Percentiles rank a stretch among this genome's conserved stretches.
These are phyloP conservation scores for Aspergillus sclerotioniger DNA, from an alignment of 495 filamentous ascomycete species.

Conservation along the genomic window DNA sequence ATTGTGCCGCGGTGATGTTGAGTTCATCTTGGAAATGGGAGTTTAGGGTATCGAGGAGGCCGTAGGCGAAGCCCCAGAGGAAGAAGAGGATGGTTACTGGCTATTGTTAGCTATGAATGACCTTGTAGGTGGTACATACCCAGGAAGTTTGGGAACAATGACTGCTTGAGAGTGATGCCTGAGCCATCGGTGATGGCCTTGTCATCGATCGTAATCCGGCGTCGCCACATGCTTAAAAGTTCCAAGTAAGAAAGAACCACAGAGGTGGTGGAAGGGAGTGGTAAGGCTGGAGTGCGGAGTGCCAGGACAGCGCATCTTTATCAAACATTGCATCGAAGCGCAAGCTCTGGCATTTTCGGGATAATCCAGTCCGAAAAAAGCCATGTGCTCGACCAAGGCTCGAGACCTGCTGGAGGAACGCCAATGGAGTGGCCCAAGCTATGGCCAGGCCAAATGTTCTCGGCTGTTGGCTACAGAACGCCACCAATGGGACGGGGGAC, in stretches of 20 bases:
- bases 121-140: constrained; percentile 4
- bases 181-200: constrained; percentile 5
- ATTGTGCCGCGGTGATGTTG: constrained; percentile 41
- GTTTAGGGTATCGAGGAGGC: constrained; percentile 55
- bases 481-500: neutral
- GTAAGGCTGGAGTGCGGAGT: neutral
- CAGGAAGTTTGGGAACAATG: constrained; percentile 18
- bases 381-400: neutral
- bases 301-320: neutral
- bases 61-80: constrained; percentile 48
- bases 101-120: neutral
- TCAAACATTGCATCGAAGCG: neutral
- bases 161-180: constrained; percentile 18
- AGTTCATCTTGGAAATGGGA: constrained; percentile 51
- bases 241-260: neutral
- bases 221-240: neutral
- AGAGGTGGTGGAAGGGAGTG: neutral
- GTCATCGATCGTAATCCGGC: neutral
- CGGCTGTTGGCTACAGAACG: neutral
- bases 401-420: neutral
- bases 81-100: constrained; percentile 40
- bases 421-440: neutral
- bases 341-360: neutral
- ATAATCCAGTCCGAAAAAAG: neutral
- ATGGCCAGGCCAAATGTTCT: neutral